phyloP scores from a whole-genome alignment of 371 early-diverging fungal genomes.

The Quaeritorhiza haematococci region DNA sequence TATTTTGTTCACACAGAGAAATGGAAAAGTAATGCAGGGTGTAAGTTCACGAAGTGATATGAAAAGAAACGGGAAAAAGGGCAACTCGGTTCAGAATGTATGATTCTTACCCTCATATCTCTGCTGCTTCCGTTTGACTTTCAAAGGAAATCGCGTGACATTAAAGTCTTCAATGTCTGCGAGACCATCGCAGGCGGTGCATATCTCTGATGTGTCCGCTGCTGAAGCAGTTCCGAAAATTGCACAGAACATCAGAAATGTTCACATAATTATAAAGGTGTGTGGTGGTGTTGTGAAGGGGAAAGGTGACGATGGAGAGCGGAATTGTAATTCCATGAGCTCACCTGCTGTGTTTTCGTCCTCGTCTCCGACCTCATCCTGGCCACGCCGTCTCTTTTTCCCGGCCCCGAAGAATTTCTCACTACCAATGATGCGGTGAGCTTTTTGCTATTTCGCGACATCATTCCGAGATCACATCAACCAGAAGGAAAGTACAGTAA shows the following conservation, averaged over 20 bases:
- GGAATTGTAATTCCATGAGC: too few relatives aligned
- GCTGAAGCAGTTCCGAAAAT: too few relatives aligned
- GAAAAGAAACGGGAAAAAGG: background rate
- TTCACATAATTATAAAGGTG: too few relatives aligned
- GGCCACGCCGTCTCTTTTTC: too few relatives aligned
- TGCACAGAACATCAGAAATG: too few relatives aligned
- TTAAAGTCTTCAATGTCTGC: conserved; percentile 25
- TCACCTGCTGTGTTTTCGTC: too few relatives aligned
- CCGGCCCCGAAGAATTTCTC: conserved; percentile 24
- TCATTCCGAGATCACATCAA: too few relatives aligned
- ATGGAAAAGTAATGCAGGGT: background rate
- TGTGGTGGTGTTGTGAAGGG: too few relatives aligned
- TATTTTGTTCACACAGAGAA: too few relatives aligned
- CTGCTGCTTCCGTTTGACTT: conserved; percentile 56
- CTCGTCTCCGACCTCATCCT: conserved; percentile 17
- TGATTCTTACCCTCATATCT: conserved; percentile 53
- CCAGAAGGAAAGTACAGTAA: too few relatives aligned
- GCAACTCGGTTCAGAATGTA: background rate
- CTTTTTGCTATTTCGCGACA: conserved; percentile 14
- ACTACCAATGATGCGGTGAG: conserved; percentile 22
- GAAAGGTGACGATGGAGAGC: too few relatives aligned
- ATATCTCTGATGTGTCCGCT: conserved; percentile 5
- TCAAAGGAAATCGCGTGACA: conserved; percentile 58
- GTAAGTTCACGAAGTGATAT: too few relatives aligned
- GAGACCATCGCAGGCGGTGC: conserved; percentile 4